Conservation (phyloP, 495 filamentous ascomycete genomes). For the Cetradonia linearis region DNA sequence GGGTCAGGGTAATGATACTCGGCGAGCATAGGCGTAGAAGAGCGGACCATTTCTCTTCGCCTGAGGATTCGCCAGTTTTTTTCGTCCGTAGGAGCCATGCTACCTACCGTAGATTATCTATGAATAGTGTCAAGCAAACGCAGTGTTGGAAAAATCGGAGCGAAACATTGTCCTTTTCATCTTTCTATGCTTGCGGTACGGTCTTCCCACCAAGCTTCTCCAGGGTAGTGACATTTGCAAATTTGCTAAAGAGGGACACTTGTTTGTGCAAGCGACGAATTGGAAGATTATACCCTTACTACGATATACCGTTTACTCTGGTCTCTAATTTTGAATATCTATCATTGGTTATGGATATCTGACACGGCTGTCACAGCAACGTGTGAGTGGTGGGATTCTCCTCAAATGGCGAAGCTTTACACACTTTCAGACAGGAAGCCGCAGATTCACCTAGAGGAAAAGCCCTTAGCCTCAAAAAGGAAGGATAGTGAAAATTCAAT, state of each 20-base stretch:
- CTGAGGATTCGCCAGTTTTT: not conserved
- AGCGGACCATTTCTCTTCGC: not conserved
- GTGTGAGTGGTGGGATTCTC: not conserved
- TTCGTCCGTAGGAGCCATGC: not conserved
- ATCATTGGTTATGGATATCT: not conserved
- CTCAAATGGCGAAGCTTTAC: not conserved
- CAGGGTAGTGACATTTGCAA: not conserved
- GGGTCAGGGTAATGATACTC: not conserved
- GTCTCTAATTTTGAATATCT: not conserved
- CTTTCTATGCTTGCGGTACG: not conserved
- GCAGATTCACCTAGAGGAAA: no score
- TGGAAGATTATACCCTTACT: no score
- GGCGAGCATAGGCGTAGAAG: slow-evolving; percentile 10
- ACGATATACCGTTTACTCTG: not conserved
- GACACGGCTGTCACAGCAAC: not conserved
- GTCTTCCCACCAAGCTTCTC: not conserved
- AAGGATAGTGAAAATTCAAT: no score
- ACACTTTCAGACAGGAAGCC: no score
- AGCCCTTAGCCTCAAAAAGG: no score
- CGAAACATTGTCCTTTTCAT: not conserved
- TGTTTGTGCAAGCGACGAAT: no score
- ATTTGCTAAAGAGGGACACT: no score
- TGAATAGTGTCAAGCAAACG: not conserved
- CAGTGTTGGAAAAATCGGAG: no score
- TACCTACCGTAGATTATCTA: not conserved